Evolutionary conservation across 805 yeast species (phyloP), one percentile per base, ranked within the genome.

Genomic region (Candida nonsorbophila): DNA sequence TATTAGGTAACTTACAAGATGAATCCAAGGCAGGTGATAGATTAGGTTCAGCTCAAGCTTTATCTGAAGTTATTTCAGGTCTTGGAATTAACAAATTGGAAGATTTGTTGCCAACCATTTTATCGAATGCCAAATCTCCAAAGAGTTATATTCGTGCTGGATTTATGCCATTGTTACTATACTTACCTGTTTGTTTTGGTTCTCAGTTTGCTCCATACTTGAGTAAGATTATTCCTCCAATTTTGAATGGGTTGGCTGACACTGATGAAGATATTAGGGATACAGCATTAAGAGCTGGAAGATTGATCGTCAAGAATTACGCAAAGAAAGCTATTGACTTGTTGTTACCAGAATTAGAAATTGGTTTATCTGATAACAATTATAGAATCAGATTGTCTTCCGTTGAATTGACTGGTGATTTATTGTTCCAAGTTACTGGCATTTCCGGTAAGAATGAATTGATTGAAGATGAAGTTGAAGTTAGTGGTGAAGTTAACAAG

Each of bases 1-100:
- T 92, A 38, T 50, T 90, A 30, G 74, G 65, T 27, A 81, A 92
- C 1, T 69, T 92, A 37, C 73, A 78, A 46, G 96, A 88, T 50
- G 86, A 80, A 38, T 38, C 69, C 10, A 80, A 77, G 47, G 73
- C 86, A 6, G 97, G 97, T 37, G 97, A 92, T 51, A 77, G 96
- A 41, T 72, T 92, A 36, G 99, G 99, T 34, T 83, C 95, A 29
- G 98, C 97, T 0, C 98, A 92, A 64, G 97, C 95, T 2, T 71
- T 92, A 33, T 76, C 96, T 11, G 99, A 92, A 59, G 95, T 92
- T 38, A 74, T 87, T 32, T 79, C 85, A 46, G 98, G 98, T 40
- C 71, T 92, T 30, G 98, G 99, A 44, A 58, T 86, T 27, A 58
- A 76, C 39, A 87, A 87, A 47, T 70, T 92, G 51, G 98, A 92